Base-by-base conservation (phyloP, 169 alveolate species). In the Plasmodium blacklocki region DNA sequence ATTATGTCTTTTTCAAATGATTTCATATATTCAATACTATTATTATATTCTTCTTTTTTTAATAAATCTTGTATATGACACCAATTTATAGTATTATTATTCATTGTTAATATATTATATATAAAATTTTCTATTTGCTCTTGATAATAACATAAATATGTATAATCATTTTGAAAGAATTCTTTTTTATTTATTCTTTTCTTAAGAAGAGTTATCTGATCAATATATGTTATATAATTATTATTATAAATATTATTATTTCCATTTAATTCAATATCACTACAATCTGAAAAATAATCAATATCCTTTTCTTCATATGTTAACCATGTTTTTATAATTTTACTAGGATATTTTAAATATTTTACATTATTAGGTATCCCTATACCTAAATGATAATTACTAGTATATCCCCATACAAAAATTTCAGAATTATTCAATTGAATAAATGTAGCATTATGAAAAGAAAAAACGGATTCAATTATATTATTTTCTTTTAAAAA, bases 1-100 rank as follows among this genome's bases (percentile, higher is more conserved):
- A 85, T 89, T 43, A 93, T 76, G 26, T 93, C 96, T 14, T 92
- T 93, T 80, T 93, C 96, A 43, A 86, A 93, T 6, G 90, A 23
- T 45, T 74, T 92, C 11, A 93, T 54, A 49, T 93, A 93, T 14
- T 83, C 49, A 14, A 92, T 90, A 62, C 94, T 80, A 66, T 85
- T 88, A 11, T 66, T 74, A 32, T 92, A 88, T 29, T 87, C 95
- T 62, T 93, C 96, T 72, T 75, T 93, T 64, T 93, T 88, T 52
- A 93, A 90, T 3, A 93, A 14, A 6, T 92, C 43, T 47, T 93
- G 96, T 3, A 93, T 78, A 60, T 59, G 60, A 15, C 71, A 91
- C 96, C 96, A 93, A 66, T 93, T 92, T 43, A 93, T 74, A 39
- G 0, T 39, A 39, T 39, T 26, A 14, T 88, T 71, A 49, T 72